Conservation (phyloP, 495 filamentous ascomycete species). For the Podospora didyma region DNA sequence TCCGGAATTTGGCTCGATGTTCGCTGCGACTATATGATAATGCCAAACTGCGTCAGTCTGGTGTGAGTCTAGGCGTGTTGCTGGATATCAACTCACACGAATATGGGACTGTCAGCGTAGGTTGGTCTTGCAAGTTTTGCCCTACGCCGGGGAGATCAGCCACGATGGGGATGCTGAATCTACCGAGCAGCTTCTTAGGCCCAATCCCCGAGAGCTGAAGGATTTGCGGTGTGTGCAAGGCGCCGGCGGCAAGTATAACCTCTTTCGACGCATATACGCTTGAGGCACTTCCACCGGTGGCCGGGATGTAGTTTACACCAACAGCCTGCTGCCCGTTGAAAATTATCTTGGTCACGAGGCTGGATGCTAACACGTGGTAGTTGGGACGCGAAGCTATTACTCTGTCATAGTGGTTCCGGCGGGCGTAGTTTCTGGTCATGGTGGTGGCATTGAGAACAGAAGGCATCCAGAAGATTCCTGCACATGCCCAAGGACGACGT, state of each 20-base stretch:
- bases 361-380: constrained; percentile 39
- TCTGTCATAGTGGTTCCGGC: constrained; percentile 32
- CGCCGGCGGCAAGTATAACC: constrained; percentile 54
- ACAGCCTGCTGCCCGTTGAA: constrained; percentile 33
- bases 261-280: constrained; percentile 41
- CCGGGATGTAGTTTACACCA: constrained; percentile 25
- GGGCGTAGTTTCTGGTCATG: constrained; percentile 34
- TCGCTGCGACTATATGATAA: constrained; percentile 22
- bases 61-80: background rate
- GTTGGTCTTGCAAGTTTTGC: constrained; percentile 57
- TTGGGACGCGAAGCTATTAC: constrained; percentile 38
- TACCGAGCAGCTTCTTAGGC: constrained; percentile 58
- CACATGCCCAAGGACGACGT: background rate
- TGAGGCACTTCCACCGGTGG: constrained; percentile 9
- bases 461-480: constrained; percentile 34
- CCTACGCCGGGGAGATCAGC: constrained; percentile 73
- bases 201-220: constrained; percentile 72
- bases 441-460: constrained; percentile 36
- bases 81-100: constrained; percentile 21
- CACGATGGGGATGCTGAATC: constrained; percentile 62
- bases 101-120: constrained; percentile 23
- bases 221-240: constrained; percentile 56
- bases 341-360: constrained; percentile 43
- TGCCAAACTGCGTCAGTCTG: constrained; percentile 12
- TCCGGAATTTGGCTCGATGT: constrained; percentile 26